A percentile compares a stretch with the other conserved stretches of the same genome.
phyloP scores from a whole-genome alignment of 495 filamentous ascomycete genomes.

The Xylaria flabelliformis region DNA sequence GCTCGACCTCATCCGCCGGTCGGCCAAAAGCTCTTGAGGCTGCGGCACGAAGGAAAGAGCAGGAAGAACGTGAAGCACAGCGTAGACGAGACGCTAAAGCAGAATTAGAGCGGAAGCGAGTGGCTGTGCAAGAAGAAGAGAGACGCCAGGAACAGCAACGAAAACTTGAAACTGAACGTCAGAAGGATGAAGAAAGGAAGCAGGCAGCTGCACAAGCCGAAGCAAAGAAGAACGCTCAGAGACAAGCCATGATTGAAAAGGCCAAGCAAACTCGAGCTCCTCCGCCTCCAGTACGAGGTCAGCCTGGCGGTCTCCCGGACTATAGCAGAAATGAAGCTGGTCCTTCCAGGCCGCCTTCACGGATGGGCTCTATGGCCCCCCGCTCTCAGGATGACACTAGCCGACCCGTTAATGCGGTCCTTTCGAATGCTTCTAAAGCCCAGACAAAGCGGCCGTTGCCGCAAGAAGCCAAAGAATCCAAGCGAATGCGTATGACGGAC shows the following conservation, averaged over 20 bases:
- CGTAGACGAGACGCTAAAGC: conserved; percentile 80
- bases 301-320: conserved; percentile 56
- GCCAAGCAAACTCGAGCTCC: conserved; percentile 62
- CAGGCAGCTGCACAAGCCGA: conserved; percentile 47
- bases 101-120: conserved; percentile 77
- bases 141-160: conserved; percentile 57
- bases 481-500: conserved; percentile 65
- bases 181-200: conserved; percentile 57
- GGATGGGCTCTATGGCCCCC: conserved; percentile 48
- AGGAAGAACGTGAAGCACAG: conserved; percentile 77
- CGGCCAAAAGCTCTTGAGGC: conserved; percentile 67
- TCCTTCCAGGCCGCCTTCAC: conserved; percentile 48
- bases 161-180: conserved; percentile 56
- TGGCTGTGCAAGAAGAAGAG: conserved; percentile 65
- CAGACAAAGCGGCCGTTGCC: conserved; percentile 56
- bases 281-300: conserved; percentile 56
- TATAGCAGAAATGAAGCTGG: conserved; percentile 43
- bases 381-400: conserved; percentile 42
- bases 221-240: conserved; percentile 71
- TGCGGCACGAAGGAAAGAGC: conserved; percentile 78
- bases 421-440: conserved; percentile 52
- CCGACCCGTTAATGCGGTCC: conserved; percentile 51
- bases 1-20: conserved; percentile 65
- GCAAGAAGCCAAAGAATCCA: conserved; percentile 61
- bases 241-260: conserved; percentile 75